Conservation (phyloP, 352 stramenopile genomes). For the Blastocystis sp. region DNA sequence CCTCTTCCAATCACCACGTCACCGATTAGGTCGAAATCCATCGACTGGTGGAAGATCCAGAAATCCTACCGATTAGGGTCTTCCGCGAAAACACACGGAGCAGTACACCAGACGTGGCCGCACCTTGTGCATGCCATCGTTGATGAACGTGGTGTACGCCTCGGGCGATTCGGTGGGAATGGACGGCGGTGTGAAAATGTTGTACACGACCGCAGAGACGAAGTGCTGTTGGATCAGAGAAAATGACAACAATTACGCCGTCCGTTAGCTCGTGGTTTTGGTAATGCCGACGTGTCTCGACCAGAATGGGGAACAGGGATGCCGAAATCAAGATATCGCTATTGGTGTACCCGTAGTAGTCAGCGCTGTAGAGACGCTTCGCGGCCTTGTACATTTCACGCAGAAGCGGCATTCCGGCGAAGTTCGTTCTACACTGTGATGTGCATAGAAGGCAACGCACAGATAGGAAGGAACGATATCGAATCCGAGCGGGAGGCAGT, state of each 20-base stretch:
- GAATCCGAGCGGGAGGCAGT: background rate
- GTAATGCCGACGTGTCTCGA: background rate
- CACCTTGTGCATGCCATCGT: background rate
- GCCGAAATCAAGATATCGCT: conserved; percentile 14
- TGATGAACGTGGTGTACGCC: background rate
- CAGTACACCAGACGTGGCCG: background rate
- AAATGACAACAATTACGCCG: background rate
- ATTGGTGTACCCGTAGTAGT: conserved; percentile 19
- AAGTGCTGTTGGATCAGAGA: background rate
- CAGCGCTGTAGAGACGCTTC: background rate
- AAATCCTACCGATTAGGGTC: background rate
- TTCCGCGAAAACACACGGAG: background rate
- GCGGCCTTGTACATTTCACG: background rate
- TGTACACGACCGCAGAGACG: background rate
- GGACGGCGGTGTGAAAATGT: background rate
- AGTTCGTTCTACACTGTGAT: background rate
- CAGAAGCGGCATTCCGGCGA: background rate
- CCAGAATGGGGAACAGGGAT: background rate
- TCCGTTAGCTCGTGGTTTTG: background rate
- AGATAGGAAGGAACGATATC: background rate
- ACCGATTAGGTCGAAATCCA: background rate
- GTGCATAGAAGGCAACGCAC: background rate
- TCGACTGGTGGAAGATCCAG: conserved; percentile 20
- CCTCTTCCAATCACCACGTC: background rate
- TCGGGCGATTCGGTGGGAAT: background rate